Evolutionary conservation across 768 basidiomycete genomes (phyloP).

Genomic region (Leccinum subgranulosum): DNA sequence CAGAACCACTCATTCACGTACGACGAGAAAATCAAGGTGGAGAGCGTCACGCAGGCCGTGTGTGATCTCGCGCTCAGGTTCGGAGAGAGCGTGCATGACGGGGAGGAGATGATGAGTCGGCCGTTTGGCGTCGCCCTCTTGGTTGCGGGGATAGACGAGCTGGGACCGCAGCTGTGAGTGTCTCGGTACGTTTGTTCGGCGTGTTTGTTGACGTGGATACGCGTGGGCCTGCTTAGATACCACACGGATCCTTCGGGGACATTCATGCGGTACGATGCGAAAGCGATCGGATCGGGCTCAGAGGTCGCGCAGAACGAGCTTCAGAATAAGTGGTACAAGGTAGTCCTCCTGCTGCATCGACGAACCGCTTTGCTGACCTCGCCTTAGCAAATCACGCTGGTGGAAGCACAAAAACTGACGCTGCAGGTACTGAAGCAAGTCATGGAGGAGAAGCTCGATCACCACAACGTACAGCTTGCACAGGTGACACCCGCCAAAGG

Average conservation of each 20-base stretch:
- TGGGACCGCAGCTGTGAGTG: constrained; percentile 90
- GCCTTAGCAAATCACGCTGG: constrained; percentile 83
- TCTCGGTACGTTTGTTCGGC: neutral
- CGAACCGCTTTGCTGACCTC: constrained; percentile 6
- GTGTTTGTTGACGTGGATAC: neutral
- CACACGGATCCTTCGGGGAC: constrained; percentile 99
- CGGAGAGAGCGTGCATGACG: constrained; percentile 98
- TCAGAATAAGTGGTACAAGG: constrained; percentile 96
- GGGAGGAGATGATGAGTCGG: constrained; percentile 98
- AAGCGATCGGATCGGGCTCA: constrained; percentile 97
- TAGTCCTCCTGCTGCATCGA: constrained; percentile 30
- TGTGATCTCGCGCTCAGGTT: constrained; percentile 96
- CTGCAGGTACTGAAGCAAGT: constrained; percentile 95
- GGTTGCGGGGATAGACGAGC: constrained; percentile 96
- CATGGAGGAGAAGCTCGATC: constrained; percentile 99
- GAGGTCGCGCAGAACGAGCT: constrained; percentile 97
- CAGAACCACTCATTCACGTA: constrained; percentile 97
- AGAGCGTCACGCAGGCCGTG: constrained; percentile 96
- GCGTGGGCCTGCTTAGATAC: constrained; percentile 51
- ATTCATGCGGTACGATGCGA: constrained; percentile 94
- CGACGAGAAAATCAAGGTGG: constrained; percentile 95
- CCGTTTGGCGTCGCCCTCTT: constrained; percentile 97
- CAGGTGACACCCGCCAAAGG: constrained; percentile 85
- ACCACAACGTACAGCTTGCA: constrained; percentile 97
- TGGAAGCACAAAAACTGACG: constrained; percentile 83